A percentile compares a stretch with the other conserved stretches of the same genome.
Conservation (phyloP, 2,329 filamentous ascomycete species). For the Alternaria solani region DNA sequence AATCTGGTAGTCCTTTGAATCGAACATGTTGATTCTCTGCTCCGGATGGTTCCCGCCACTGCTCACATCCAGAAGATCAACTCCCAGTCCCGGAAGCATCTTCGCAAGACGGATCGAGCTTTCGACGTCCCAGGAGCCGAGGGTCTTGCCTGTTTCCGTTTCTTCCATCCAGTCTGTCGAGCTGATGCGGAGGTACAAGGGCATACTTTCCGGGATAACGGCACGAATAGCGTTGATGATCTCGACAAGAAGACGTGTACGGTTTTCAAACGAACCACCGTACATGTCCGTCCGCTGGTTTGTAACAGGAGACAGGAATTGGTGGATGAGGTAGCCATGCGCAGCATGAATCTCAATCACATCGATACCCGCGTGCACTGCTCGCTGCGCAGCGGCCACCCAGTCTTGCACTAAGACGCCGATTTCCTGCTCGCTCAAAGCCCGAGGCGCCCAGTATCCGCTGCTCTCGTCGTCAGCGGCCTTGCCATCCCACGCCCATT, state of each 20-base stretch:
- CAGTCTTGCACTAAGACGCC: slow-evolving; percentile 51
- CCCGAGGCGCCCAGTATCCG: slow-evolving; percentile 50
- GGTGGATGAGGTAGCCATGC: slow-evolving; percentile 55
- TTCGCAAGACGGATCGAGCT: slow-evolving; percentile 53
- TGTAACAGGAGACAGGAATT: slow-evolving; percentile 52
- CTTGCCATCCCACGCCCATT: slow-evolving; percentile 52
- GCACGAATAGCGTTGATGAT: slow-evolving; percentile 50
- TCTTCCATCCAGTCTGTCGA: slow-evolving; percentile 51
- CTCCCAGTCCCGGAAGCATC: slow-evolving; percentile 51
- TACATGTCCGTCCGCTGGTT: slow-evolving; percentile 55
- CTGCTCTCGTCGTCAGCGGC: slow-evolving; percentile 38
- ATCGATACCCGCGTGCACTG: slow-evolving; percentile 48
- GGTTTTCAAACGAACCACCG: slow-evolving; percentile 53
- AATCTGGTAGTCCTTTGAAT: slow-evolving; percentile 58
- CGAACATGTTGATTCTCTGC: slow-evolving; percentile 55
- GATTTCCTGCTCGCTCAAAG: slow-evolving; percentile 52
- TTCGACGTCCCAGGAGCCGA: slow-evolving; percentile 52
- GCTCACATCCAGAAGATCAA: slow-evolving; percentile 58
- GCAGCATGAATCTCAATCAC: slow-evolving; percentile 55
- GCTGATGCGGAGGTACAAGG: slow-evolving; percentile 48
- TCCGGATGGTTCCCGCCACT: slow-evolving; percentile 55
- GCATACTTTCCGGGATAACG: slow-evolving; percentile 46
- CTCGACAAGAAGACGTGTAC: slow-evolving; percentile 52
- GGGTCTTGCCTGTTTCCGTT: slow-evolving; percentile 38
- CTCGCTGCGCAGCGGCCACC: slow-evolving; percentile 48